Conservation (phyloP, 129 eudicot species). For the Chrysanthemum makinoi region DNA sequence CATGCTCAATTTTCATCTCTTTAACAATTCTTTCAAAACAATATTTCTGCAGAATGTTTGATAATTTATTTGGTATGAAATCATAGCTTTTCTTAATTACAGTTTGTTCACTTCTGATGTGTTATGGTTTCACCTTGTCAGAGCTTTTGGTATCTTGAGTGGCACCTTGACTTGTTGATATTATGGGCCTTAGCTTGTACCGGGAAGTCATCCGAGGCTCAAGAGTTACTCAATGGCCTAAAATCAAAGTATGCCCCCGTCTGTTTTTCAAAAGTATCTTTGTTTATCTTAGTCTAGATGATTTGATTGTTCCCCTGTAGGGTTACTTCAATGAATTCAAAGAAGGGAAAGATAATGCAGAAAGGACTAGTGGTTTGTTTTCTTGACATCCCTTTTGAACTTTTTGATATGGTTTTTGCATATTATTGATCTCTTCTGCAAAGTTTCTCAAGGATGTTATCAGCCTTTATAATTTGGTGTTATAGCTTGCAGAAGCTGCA, state of each 20-base stretch:
- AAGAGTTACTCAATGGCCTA: constrained; percentile 65
- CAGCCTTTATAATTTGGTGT: constrained; percentile 1
- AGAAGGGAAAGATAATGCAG: constrained; percentile 64
- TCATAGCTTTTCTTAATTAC: no score
- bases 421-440: neutral
- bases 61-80: no score
- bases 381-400: neutral
- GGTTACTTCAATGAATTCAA: constrained; percentile 56
- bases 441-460: neutral
- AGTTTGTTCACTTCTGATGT: neutral
- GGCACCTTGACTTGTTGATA: constrained; percentile 92
- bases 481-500: constrained; percentile 88
- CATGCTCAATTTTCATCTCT: constrained; percentile 11
- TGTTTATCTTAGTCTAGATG: neutral
- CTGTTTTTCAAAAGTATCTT: neutral
- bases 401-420: constrained; percentile 2
- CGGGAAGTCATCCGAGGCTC: constrained; percentile 51
- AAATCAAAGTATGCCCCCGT: constrained; percentile 40
- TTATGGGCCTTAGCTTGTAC: constrained; percentile 73
- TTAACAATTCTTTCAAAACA: neutral
- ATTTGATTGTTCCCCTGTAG: constrained; percentile 29
- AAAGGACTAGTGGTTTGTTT: constrained; percentile 64
- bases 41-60: no score
- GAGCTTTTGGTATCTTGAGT: constrained; percentile 81
- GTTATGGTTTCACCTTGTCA: constrained; percentile 24